These are phyloP conservation scores for Aspergillus sp. DNA, from an alignment of 2,329 filamentous ascomycete species.

Conservation along the genomic window DNA sequence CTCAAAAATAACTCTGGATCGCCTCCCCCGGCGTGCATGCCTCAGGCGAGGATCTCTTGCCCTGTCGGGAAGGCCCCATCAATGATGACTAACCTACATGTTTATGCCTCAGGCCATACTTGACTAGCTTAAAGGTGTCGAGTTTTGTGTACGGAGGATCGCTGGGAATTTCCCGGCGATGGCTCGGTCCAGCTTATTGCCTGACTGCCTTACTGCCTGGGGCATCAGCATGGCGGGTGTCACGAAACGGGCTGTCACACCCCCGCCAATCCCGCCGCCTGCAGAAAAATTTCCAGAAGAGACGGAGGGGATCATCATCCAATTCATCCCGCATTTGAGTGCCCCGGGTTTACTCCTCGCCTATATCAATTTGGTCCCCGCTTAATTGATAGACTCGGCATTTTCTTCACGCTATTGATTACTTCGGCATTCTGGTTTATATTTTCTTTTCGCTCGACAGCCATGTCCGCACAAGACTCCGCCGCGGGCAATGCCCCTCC, in stretches of 20 bases:
- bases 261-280: not conserved
- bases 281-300: not conserved
- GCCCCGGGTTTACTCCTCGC: no score
- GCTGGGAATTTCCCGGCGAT: not conserved
- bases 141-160: not conserved
- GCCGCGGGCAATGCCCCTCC: conserved; percentile 50
- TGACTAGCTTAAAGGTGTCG: no score
- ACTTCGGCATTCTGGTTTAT: not conserved
- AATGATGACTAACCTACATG: not conserved
- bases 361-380: no score
- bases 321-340: not conserved
- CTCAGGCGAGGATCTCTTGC: conserved; percentile 18
- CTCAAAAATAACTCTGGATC: conserved; percentile 18
- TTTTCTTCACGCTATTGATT: not conserved
- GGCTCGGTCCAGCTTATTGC: not conserved
- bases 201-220: not conserved
- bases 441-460: not conserved
- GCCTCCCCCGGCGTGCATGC: conserved; percentile 6
- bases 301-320: not conserved
- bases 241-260: not conserved
- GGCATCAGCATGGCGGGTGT: not conserved
- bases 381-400: not conserved
- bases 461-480: conserved; percentile 13
- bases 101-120: not conserved
- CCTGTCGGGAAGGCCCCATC: not conserved